Percentiles rank a stretch among this genome's conserved stretches.
phyloP scores from a whole-genome alignment of 345 rosid species.

The Dipteronia dyeriana region DNA sequence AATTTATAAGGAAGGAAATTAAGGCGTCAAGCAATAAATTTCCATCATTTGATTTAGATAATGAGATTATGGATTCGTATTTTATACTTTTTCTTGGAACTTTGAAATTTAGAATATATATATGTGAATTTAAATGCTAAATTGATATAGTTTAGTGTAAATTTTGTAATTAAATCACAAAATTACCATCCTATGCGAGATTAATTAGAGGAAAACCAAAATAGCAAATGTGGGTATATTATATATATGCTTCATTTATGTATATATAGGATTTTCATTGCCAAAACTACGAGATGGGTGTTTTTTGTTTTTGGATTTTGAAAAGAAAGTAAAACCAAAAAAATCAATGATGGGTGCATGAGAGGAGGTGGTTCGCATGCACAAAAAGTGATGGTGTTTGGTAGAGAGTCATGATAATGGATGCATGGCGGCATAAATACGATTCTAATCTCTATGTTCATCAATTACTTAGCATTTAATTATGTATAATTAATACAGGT shows the following conservation, averaged over 20 bases:
- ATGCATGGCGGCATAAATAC: conserved; percentile 30
- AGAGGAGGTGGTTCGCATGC: conserved; percentile 44
- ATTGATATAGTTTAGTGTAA: neutral
- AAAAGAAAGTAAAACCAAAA: neutral
- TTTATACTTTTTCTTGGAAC: no score
- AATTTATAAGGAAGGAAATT: no score
- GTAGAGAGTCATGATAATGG: conserved; percentile 30
- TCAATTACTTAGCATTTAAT: neutral
- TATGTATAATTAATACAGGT: neutral
- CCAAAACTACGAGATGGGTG: neutral
- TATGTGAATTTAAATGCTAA: no score
- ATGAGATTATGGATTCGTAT: no score
- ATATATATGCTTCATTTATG: neutral
- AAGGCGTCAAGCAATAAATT: no score
- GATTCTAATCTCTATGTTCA: neutral
- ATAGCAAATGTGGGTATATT: neutral
- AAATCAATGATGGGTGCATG: conserved; percentile 22
- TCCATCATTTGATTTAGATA: no score
- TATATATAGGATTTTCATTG: neutral
- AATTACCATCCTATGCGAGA: no score
- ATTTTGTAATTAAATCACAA: no score
- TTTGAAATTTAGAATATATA: no score
- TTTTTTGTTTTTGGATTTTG: neutral
- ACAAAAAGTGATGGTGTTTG: conserved; percentile 27
- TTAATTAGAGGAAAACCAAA: neutral